These are phyloP conservation scores for Stemphylium beticola DNA, from an alignment of 2,329 filamentous ascomycete species.

Conservation along the genomic window DNA sequence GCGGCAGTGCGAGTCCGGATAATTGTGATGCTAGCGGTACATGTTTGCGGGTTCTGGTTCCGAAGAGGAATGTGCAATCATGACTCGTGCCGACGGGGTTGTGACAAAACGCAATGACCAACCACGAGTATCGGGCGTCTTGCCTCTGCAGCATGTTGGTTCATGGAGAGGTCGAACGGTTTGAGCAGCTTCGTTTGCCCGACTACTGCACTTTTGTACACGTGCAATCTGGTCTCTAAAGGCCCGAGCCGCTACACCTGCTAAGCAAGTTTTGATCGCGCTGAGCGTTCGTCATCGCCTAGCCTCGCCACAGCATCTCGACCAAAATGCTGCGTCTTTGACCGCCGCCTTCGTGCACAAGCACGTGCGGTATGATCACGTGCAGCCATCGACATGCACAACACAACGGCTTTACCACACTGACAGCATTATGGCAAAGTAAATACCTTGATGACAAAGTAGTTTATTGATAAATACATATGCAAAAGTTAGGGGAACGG, in stretches of 20 bases:
- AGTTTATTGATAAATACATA: background rate
- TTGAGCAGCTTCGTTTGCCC: background rate
- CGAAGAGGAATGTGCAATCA: conserved; percentile 2
- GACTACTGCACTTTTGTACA: background rate
- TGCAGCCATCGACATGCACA: background rate
- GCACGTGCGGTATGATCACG: background rate
- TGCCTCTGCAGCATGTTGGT: background rate
- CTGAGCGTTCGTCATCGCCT: background rate
- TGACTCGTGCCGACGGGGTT: conserved; percentile 3
- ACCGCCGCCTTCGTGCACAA: too few species aligned
- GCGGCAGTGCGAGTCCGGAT: conserved; percentile 2
- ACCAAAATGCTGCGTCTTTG: too few species aligned
- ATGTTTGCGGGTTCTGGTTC: background rate
- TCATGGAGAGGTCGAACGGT: background rate
- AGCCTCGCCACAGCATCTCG: background rate
- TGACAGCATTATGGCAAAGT: background rate
- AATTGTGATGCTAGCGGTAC: background rate
- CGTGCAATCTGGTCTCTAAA: background rate
- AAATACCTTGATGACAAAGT: background rate
- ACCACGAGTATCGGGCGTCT: background rate
- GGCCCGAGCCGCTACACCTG: conserved; percentile 7
- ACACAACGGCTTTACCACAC: background rate
- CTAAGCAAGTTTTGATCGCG: background rate
- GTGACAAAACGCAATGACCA: conserved; percentile 10
- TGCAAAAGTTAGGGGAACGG: background rate